These are phyloP conservation scores for Blastobotrys buckinghamii DNA, from an alignment of 1,139 yeast species.

Conservation along the genomic window DNA sequence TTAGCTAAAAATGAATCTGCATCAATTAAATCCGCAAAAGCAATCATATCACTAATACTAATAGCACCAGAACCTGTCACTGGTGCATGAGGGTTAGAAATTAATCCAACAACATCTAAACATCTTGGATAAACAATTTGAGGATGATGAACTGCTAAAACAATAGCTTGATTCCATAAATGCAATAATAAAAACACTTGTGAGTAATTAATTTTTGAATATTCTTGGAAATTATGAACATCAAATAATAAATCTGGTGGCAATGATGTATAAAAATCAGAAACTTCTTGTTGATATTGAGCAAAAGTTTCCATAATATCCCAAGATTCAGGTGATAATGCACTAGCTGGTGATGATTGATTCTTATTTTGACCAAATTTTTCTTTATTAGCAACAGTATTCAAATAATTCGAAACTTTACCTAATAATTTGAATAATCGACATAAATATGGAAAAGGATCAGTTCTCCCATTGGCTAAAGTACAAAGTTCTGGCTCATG, in stretches of 20 bases:
- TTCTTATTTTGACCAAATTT: not conserved
- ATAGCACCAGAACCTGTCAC: slow-evolving; percentile 28
- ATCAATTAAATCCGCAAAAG: slow-evolving; percentile 28
- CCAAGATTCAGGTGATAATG: slow-evolving; percentile 14
- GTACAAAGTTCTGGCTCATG: slow-evolving; percentile 16
- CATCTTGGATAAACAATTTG: slow-evolving; percentile 24
- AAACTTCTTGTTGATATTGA: slow-evolving; percentile 22
- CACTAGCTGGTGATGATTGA: slow-evolving; percentile 14
- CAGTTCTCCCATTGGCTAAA: slow-evolving; percentile 17
- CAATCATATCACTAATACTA: slow-evolving; percentile 28
- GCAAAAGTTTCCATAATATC: slow-evolving; percentile 19
- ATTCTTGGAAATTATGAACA: slow-evolving; percentile 27
- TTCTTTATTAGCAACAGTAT: slow-evolving; percentile 13
- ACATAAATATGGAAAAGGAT: slow-evolving; percentile 29
- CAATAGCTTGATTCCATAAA: slow-evolving; percentile 28
- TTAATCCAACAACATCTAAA: slow-evolving; percentile 21
- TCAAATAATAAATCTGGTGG: slow-evolving; percentile 27
- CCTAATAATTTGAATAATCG: slow-evolving; percentile 24
- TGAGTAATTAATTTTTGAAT: slow-evolving; percentile 21
- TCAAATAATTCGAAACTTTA: slow-evolving; percentile 25
- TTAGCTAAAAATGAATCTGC: slow-evolving; percentile 26
- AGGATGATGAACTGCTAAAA: slow-evolving; percentile 28
- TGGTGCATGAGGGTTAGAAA: slow-evolving; percentile 23
- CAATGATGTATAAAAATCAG: slow-evolving; percentile 24
- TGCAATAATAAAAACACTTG: slow-evolving; percentile 27